phyloP scores from a whole-genome alignment of 176 grass and related monocot genomes.

The Aegilops tauschii region DNA sequence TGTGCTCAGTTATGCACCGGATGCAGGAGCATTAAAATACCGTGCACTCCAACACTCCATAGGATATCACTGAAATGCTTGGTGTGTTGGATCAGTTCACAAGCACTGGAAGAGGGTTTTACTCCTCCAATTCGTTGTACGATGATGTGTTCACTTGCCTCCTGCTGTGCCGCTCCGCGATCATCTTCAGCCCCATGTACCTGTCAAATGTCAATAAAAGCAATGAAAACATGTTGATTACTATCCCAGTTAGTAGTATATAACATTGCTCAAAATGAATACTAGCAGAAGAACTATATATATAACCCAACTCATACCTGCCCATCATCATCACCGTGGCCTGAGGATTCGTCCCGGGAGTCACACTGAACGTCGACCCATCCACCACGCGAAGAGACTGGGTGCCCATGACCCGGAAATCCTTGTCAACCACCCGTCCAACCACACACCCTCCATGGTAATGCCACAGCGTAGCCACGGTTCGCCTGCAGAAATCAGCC shows the following conservation, averaged over 20 bases:
- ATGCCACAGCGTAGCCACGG: constrained; percentile 83
- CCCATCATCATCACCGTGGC: constrained; percentile 95
- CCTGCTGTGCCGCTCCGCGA: constrained; percentile 45
- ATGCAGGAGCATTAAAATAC: neutral
- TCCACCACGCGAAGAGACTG: constrained; percentile 71
- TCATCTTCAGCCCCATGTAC: constrained; percentile 73
- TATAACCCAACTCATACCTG: constrained; percentile 39
- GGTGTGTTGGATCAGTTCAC: neutral
- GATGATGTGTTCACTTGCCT: constrained; percentile 39
- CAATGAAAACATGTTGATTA: neutral
- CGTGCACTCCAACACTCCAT: neutral
- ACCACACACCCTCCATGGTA: constrained; percentile 82
- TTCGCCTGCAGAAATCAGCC: constrained; percentile 59
- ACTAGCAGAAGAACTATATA: neutral
- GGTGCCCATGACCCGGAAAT: constrained; percentile 59
- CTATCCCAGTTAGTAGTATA: neutral
- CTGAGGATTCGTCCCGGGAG: constrained; percentile 90
- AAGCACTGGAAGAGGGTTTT: neutral
- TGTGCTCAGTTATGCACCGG: neutral
- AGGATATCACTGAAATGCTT: no score
- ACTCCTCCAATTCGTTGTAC: neutral
- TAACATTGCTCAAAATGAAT: neutral
- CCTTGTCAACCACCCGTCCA: constrained; percentile 74
- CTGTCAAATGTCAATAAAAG: constrained; percentile 26
- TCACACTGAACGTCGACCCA: constrained; percentile 60